Percentiles rank a stretch among this genome's conserved stretches.
Evolutionary conservation across 78 protist genomes (phyloP).

Genomic region (Tieghemostelium lacteum): DNA sequence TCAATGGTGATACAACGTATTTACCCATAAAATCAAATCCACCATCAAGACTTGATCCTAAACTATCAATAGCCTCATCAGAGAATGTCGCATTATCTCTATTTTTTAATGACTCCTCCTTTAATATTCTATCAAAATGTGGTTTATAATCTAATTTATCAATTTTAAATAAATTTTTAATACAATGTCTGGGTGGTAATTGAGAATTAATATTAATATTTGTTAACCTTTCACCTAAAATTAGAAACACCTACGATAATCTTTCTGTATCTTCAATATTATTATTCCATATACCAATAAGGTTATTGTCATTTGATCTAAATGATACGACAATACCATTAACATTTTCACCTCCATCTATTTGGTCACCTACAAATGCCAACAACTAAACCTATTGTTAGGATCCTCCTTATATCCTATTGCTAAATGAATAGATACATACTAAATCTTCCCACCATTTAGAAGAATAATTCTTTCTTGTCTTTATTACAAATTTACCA

Average conservation of each 20-base stretch:
- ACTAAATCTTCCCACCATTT: conserved; percentile 84
- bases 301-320: conserved; percentile 70
- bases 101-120: conserved; percentile 9
- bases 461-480: conserved; percentile 68
- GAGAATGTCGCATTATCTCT: background rate
- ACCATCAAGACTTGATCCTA: background rate
- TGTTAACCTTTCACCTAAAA: background rate
- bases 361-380: conserved; percentile 80
- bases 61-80: background rate
- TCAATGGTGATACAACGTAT: background rate
- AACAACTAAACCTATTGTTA: conserved; percentile 14
- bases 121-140: conserved; percentile 47
- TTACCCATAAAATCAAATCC: too few relatives aligned
- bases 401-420: background rate
- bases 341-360: conserved; percentile 72
- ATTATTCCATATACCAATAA: conserved; percentile 80
- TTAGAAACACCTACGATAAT: conserved; percentile 27
- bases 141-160: conserved; percentile 77
- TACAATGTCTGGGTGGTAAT: conserved; percentile 5
- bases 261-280: conserved; percentile 67
- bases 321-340: conserved; percentile 75
- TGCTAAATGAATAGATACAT: background rate
- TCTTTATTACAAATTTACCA: conserved; percentile 78
- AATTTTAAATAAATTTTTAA: conserved; percentile 49
- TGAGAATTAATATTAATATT: background rate